Conservation (phyloP, 139 green algal species). For the Mychonastes homosphaera region DNA sequence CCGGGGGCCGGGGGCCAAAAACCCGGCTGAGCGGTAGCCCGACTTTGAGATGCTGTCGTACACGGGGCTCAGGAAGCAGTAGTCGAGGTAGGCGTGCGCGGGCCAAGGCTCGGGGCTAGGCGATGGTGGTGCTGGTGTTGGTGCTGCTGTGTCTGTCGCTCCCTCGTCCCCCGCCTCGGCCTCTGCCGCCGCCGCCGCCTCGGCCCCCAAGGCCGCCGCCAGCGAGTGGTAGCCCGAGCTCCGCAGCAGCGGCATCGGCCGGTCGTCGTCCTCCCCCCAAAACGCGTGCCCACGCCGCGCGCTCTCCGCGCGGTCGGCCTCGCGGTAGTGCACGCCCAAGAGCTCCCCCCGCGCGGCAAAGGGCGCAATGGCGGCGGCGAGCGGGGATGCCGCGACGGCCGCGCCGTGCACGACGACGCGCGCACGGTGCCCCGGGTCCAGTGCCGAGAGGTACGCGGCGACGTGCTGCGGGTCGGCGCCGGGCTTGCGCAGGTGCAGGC, state of each 20-base stretch:
- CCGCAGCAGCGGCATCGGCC: not conserved
- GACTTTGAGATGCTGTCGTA: slow-evolving; percentile 47
- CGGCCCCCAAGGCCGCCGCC: not conserved
- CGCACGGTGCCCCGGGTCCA: not conserved
- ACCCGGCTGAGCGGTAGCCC: slow-evolving; percentile 21
- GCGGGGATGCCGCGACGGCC: not conserved
- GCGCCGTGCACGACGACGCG: slow-evolving; percentile 22
- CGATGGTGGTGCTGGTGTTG: too few relatives aligned
- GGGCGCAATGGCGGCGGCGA: not conserved
- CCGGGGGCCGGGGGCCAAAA: too few relatives aligned
- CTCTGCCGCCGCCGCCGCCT: not conserved
- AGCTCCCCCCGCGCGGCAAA: not conserved
- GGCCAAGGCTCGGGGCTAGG: too few relatives aligned
- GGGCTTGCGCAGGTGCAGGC: slow-evolving; percentile 32
- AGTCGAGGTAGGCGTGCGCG: too few relatives aligned
- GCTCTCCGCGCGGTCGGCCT: slow-evolving; percentile 5
- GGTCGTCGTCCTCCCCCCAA: too few relatives aligned
- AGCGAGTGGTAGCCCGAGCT: slow-evolving; percentile 14
- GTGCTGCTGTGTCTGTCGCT: too few relatives aligned
- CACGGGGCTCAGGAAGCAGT: slow-evolving; percentile 43
- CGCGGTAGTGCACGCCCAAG: slow-evolving; percentile 31
- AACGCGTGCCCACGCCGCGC: too few relatives aligned
- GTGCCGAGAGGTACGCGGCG: slow-evolving; percentile 12
- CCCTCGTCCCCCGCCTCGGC: too few relatives aligned
- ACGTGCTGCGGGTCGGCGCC: not conserved